phyloP scores from a whole-genome alignment of 2,329 filamentous ascomycete species.

The Boeremia lycopersici region DNA sequence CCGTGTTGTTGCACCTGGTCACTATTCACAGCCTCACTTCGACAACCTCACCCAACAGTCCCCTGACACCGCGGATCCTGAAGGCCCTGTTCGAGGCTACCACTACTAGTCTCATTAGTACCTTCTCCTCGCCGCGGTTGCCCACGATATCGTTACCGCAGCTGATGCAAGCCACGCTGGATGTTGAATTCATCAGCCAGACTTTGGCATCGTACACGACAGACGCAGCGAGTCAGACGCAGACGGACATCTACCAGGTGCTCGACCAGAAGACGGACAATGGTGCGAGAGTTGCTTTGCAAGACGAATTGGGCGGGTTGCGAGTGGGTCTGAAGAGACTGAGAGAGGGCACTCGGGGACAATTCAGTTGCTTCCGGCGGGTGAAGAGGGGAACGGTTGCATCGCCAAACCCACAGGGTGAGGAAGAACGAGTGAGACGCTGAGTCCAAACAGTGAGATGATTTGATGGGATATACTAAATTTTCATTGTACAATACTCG shows the following conservation, averaged over 20 bases:
- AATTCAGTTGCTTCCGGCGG: conserved; percentile 46
- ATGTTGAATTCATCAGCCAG: conserved; percentile 96
- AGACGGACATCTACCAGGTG: conserved; percentile 90
- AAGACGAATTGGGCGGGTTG: conserved; percentile 90
- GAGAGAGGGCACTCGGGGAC: conserved; percentile 45
- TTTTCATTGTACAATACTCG: background rate
- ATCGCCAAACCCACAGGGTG: background rate
- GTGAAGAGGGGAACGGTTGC: conserved; percentile 30
- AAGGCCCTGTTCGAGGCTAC: conserved; percentile 85
- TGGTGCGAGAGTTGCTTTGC: conserved; percentile 76
- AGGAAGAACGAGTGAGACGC: conserved; percentile 1
- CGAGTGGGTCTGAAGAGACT: conserved; percentile 77
- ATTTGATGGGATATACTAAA: background rate
- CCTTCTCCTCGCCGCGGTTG: conserved; percentile 65
- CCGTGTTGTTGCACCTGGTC: conserved; percentile 81
- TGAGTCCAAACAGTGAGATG: background rate
- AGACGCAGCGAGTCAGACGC: conserved; percentile 77
- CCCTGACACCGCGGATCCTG: conserved; percentile 79
- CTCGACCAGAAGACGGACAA: conserved; percentile 89
- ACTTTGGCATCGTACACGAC: conserved; percentile 90
- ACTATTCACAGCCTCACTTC: conserved; percentile 80
- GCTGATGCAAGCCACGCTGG: conserved; percentile 95
- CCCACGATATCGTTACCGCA: conserved; percentile 75
- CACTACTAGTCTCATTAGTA: conserved; percentile 77
- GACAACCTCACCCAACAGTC: conserved; percentile 59